These are phyloP conservation scores for Plasmodium malariae DNA, from an alignment of 169 alveolate genomes.

Conservation along the genomic window DNA sequence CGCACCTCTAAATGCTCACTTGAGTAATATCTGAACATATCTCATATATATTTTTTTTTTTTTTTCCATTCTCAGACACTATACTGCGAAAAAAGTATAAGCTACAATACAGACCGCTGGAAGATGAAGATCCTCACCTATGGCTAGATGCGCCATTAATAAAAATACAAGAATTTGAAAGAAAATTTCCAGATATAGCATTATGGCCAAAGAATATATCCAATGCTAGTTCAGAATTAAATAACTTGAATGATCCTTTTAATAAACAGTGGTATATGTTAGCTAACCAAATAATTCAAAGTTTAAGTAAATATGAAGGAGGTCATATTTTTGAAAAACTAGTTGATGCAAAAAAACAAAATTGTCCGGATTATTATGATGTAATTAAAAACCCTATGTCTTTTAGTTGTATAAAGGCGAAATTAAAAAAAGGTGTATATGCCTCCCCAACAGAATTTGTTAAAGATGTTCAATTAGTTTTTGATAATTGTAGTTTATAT, in stretches of 20 bases:
- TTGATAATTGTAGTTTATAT: conserved; percentile 89
- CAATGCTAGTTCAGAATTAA: conserved; percentile 79
- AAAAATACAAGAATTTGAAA: conserved; percentile 88
- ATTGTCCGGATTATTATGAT: conserved; percentile 93
- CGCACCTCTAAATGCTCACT: too few species aligned
- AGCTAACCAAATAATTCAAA: conserved; percentile 82
- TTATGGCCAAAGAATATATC: conserved; percentile 86
- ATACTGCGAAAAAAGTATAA: conserved; percentile 80
- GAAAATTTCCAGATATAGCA: conserved; percentile 88
- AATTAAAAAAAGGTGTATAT: conserved; percentile 86
- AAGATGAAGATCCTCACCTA: conserved; percentile 83
- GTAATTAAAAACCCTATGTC: conserved; percentile 92
- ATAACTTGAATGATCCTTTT: conserved; percentile 82
- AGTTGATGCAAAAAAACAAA: conserved; percentile 91
- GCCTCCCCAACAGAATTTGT: conserved; percentile 86
- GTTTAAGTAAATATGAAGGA: conserved; percentile 89
- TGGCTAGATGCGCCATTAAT: conserved; percentile 91
- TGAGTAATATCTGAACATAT: too few species aligned
- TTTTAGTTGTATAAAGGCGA: conserved; percentile 86
- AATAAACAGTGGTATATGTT: conserved; percentile 87
- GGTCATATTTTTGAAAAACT: conserved; percentile 93
- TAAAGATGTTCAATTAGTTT: conserved; percentile 89
- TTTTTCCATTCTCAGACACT: conserved; percentile 1
- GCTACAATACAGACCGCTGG: conserved; percentile 85
- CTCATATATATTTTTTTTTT: background rate